phyloP scores from a whole-genome alignment of 1,139 yeast species.

The Scheffersomyces segobiensis region DNA sequence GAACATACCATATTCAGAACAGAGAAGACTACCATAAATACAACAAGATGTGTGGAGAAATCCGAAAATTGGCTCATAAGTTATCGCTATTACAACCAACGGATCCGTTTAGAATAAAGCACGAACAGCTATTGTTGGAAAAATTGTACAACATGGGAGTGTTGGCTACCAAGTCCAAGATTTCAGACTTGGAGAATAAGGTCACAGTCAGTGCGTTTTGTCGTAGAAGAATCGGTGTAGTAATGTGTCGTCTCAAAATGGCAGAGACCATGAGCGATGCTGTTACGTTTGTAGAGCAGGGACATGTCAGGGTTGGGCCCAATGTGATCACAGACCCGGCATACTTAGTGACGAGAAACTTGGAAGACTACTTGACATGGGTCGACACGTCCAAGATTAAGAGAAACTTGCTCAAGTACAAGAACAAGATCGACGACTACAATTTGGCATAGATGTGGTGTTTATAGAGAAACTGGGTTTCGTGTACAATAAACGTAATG shows the following conservation, averaged over 20 bases:
- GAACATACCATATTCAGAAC: conserved; percentile 88
- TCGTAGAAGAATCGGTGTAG: conserved; percentile 89
- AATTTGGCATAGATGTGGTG: conserved; percentile 47
- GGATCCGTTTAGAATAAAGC: conserved; percentile 83
- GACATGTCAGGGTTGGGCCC: conserved; percentile 97
- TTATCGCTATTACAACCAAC: conserved; percentile 80
- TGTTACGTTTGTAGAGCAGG: conserved; percentile 89
- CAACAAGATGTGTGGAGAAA: conserved; percentile 87
- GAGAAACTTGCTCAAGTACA: conserved; percentile 83
- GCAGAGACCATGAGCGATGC: conserved; percentile 89
- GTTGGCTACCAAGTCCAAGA: conserved; percentile 78
- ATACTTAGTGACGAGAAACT: conserved; percentile 81
- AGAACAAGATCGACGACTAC: conserved; percentile 81
- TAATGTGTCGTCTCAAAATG: conserved; percentile 94
- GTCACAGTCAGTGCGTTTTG: conserved; percentile 91
- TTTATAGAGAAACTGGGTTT: neutral
- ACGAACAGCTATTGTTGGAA: conserved; percentile 82
- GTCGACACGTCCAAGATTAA: conserved; percentile 92
- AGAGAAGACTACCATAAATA: conserved; percentile 95
- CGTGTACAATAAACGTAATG: conserved; percentile 8
- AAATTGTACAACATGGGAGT: conserved; percentile 89
- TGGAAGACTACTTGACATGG: conserved; percentile 98
- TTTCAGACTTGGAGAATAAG: conserved; percentile 90
- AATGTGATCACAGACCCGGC: conserved; percentile 96
- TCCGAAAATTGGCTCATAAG: conserved; percentile 83